Percentiles rank a stretch among this genome's conserved stretches.
Evolutionary conservation across 176 grass and related monocot genomes (phyloP).

Genomic region (Carex myosuroides): DNA sequence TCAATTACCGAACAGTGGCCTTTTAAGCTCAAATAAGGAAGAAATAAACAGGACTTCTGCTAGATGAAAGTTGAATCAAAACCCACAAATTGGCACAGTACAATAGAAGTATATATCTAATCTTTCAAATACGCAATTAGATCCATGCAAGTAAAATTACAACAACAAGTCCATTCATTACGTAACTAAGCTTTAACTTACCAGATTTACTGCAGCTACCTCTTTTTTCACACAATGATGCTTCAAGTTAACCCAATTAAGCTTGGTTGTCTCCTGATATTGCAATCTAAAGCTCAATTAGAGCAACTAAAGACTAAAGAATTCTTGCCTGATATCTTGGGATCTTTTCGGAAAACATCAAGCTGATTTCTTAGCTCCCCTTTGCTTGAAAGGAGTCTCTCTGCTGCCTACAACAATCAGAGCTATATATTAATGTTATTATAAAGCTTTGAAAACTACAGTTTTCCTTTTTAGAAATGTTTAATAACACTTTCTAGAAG

Average conservation of each 20-base stretch:
- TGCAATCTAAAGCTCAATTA: neutral
- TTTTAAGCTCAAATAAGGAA: slow-evolving; percentile 4
- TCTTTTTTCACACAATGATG: neutral
- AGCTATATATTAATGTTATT: slow-evolving; percentile 30
- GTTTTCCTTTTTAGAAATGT: neutral
- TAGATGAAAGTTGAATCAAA: neutral
- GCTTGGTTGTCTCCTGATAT: neutral
- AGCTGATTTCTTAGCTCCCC: slow-evolving; percentile 69
- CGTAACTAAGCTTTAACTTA: neutral
- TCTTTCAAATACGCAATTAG: neutral
- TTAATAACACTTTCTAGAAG: slow-evolving; percentile 1
- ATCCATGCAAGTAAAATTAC: neutral
- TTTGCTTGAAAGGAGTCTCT: slow-evolving; percentile 63
- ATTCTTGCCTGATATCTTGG: slow-evolving; percentile 70
- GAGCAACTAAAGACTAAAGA: neutral
- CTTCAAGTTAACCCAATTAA: neutral
- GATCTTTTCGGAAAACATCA: slow-evolving; percentile 72
- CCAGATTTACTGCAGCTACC: neutral
- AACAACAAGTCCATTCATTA: neutral
- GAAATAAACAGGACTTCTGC: neutral
- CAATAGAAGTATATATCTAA: neutral
- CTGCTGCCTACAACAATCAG: slow-evolving; percentile 60
- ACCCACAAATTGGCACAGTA: neutral
- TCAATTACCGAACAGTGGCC: neutral
- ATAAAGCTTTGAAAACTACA: neutral